Evolutionary conservation across 2,329 filamentous ascomycete species (phyloP).

Genomic region (Nigrospora osmanthi): DNA sequence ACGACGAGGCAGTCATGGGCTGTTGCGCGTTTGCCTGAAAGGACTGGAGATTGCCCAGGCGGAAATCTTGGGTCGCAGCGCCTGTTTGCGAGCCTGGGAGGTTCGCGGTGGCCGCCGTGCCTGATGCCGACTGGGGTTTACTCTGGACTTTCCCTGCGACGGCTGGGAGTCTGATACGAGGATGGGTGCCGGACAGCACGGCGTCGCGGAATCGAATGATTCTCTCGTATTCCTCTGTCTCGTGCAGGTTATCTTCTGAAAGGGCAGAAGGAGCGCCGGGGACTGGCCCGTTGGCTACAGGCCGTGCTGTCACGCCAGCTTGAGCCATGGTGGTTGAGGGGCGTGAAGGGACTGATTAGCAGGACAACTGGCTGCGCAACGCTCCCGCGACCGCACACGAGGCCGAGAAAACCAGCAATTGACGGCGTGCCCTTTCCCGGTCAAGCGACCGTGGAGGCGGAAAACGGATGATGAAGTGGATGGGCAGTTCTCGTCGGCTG

Average conservation of each 20-base stretch:
- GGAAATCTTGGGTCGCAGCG: constrained; percentile 14
- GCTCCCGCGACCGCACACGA: too few species aligned
- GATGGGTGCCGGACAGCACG: constrained; percentile 70
- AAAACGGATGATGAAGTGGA: neutral
- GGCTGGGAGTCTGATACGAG: constrained; percentile 48
- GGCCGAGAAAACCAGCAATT: neutral
- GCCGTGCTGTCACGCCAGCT: constrained; percentile 10
- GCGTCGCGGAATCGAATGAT: constrained; percentile 75
- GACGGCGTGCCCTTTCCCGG: neutral
- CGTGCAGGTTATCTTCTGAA: constrained; percentile 34
- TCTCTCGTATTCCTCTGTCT: constrained; percentile 66
- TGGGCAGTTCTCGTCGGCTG: neutral
- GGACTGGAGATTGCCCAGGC: constrained; percentile 23
- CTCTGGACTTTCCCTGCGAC: constrained; percentile 16
- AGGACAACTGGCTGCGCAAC: neutral
- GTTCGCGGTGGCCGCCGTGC: neutral
- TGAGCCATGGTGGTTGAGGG: constrained; percentile 12
- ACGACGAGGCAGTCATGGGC: constrained; percentile 15
- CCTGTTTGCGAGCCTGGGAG: constrained; percentile 11
- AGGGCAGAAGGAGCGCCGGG: constrained; percentile 7
- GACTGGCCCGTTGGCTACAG: constrained; percentile 8
- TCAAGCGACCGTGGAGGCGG: too few species aligned
- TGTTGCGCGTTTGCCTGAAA: constrained; percentile 28
- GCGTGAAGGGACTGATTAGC: neutral
- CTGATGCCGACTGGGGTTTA: constrained; percentile 3